Evolutionary conservation across 1,139 yeast species (phyloP), one percentile per base, ranked within the genome.

Genomic region (Fermentozyma sake): DNA sequence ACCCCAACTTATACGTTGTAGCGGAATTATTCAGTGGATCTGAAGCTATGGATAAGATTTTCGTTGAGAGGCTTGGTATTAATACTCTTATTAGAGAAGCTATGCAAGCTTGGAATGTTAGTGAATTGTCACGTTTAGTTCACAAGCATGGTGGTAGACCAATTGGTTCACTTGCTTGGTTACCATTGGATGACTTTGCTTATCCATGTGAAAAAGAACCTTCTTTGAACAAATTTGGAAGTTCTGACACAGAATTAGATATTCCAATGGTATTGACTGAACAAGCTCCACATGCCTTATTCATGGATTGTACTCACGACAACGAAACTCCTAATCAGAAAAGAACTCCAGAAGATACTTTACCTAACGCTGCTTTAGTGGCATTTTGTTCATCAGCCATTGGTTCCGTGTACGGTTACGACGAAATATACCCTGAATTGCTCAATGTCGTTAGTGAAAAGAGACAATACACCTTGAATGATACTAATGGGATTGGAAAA

Each of bases 281-380:
- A 6, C 73, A 79, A 23, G 77, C 79, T 9, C 95, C 95, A 3
- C 97, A 87, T 56, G 96, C 97, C 0, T 65, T 91, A 44, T 83
- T 91, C 46, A 89, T 91, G 96, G 98, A 91, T 52, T 89, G 96
- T 48, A 89, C 97, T 3, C 98, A 91, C 54, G 98, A 91, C 55
- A 91, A 91, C 48, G 93, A 86, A 55, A 80, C 78, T 20, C 95
- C 97, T 3, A 71, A 70, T 22, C 94, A 89, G 45, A 86, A 83
- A 58, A 74, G 97, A 50, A 87, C 96, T 0, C 81, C 86, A 1
- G 96, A 89, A 51, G 98, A 91, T 48, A 87, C 97, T 1, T 65
- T 91, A 27, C 95, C 96, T 9, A 91, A 82, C 42, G 96, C 96
- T 3, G 98, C 96, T 0, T 64, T 91, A 30, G 97, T 91, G 4